phyloP scores from a whole-genome alignment of 257 asterid species.

The Petunia secreta region DNA sequence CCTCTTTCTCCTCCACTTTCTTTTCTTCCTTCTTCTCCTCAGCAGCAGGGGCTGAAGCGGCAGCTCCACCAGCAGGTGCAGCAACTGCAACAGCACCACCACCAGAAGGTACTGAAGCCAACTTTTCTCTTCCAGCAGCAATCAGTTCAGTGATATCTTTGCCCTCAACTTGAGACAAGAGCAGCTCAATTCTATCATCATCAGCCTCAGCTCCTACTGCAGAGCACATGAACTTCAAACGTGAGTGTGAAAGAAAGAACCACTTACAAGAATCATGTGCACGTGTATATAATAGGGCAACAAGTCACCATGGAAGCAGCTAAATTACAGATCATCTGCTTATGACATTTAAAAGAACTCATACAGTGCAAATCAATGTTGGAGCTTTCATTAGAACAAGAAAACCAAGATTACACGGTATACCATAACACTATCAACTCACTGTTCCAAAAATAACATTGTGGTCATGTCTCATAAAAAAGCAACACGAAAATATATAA shows the following conservation, averaged over 20 bases:
- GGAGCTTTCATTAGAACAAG: background rate
- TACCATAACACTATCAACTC: background rate
- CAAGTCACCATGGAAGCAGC: background rate
- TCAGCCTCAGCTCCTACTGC: constrained; percentile 41
- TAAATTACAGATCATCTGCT: background rate
- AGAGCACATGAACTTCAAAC: background rate
- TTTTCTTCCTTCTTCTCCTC: constrained; percentile 23
- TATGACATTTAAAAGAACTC: background rate
- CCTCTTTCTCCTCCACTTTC: constrained; percentile 20
- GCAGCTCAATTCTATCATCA: constrained; percentile 45
- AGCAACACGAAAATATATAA: background rate
- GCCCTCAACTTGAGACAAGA: constrained; percentile 44
- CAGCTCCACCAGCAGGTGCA: constrained; percentile 20
- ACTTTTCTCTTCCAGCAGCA: constrained; percentile 29
- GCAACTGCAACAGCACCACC: constrained; percentile 29
- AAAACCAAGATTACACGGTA: background rate
- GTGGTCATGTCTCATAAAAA: background rate
- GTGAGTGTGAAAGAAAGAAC: background rate
- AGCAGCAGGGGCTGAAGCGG: constrained; percentile 11
- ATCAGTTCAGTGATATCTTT: constrained; percentile 46
- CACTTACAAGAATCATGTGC: background rate
- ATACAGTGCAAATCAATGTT: background rate
- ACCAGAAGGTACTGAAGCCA: constrained; percentile 29
- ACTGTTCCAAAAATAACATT: background rate
- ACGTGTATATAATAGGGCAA: background rate